Conservation (phyloP, 208 protist genomes). For the Crithidia sp. region DNA sequence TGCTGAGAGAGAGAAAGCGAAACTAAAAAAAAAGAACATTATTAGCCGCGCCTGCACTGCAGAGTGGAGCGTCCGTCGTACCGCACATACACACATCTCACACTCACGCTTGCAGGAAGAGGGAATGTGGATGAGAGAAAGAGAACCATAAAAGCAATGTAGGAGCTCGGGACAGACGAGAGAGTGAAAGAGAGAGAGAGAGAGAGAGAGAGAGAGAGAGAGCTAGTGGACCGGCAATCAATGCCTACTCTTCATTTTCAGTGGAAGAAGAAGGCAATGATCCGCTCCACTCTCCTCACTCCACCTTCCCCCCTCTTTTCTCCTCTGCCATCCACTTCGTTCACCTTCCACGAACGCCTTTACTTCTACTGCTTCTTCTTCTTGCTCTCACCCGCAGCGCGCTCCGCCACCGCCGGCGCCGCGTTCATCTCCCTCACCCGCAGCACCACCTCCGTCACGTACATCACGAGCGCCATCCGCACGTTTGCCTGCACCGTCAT, state of each 20-base stretch:
- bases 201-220: no score
- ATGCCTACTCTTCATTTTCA: no score
- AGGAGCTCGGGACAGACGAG: neutral
- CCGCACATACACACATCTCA: no score
- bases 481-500: constrained; percentile 49
- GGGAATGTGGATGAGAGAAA: neutral
- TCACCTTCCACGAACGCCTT: neutral
- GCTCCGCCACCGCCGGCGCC: neutral
- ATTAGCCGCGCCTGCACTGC: no score
- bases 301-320: neutral
- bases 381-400: constrained; percentile 3
- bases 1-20: constrained; percentile 4
- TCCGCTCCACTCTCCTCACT: neutral
- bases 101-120: neutral
- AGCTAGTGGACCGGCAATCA: no score
- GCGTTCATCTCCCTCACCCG: constrained; percentile 29
- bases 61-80: no score
- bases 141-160: no score
- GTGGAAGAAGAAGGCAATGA: no score
- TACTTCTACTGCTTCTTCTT: constrained; percentile 35
- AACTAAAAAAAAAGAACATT: neutral
- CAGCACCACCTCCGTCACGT: constrained; percentile 37
- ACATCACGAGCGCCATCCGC: constrained; percentile 53
- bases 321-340: neutral
- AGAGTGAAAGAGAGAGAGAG: no score